phyloP scores from a whole-genome alignment of 257 asterid genomes.

The Lantana camara region DNA sequence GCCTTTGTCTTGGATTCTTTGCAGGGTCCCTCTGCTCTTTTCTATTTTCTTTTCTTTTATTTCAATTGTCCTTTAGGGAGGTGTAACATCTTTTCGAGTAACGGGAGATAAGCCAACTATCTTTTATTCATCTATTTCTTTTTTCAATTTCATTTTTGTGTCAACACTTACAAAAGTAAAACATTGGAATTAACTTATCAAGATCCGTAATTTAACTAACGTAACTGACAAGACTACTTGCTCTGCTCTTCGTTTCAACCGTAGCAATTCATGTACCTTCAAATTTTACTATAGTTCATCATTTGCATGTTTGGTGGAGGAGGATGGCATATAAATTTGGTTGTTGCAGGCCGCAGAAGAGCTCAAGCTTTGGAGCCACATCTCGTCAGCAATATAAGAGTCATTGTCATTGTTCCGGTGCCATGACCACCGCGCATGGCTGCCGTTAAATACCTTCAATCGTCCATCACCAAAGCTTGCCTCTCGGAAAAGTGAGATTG shows the following conservation, averaged over 20 bases:
- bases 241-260: not conserved
- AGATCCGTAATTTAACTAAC: not conserved
- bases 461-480: slow-evolving; percentile 94
- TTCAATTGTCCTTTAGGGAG: too few species aligned
- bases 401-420: slow-evolving; percentile 59
- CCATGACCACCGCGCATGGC: slow-evolving; percentile 90
- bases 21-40: too few species aligned
- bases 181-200: too few species aligned
- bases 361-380: slow-evolving; percentile 63
- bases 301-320: slow-evolving; percentile 6
- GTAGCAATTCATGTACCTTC: not conserved
- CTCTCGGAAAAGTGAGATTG: slow-evolving; percentile 56
- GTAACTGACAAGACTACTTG: not conserved
- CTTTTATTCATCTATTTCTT: too few species aligned
- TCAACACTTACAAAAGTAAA: not conserved
- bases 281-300: slow-evolving; percentile 31
- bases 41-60: too few species aligned
- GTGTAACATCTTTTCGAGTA: too few species aligned
- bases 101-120: too few species aligned
- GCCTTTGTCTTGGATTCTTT: too few species aligned
- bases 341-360: slow-evolving; percentile 38
- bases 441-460: slow-evolving; percentile 51
- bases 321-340: too few species aligned
- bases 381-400: slow-evolving; percentile 43
- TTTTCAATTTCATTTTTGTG: too few species aligned